Conservation (phyloP, 768 basidiomycete species). For the Leccinum olivaceopallidum region DNA sequence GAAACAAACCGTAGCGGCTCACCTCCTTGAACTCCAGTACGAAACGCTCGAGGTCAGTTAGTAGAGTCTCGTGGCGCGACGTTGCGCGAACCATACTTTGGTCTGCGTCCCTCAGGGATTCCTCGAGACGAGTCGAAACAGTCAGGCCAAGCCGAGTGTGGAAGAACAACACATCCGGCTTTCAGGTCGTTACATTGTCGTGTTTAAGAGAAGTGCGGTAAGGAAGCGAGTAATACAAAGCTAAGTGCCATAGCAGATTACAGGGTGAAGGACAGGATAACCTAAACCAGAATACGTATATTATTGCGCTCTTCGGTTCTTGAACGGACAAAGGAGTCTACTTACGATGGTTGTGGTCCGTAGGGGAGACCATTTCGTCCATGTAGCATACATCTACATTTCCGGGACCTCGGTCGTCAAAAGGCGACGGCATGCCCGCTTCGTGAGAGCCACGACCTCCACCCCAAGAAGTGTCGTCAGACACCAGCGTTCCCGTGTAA, state of each 20-base stretch:
- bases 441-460: neutral
- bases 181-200: conserved; percentile 30
- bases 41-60: conserved; percentile 49
- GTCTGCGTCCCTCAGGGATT: conserved; percentile 59
- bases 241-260: conserved; percentile 54
- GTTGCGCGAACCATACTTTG: conserved; percentile 50
- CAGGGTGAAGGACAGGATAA: conserved; percentile 52
- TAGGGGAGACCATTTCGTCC: conserved; percentile 11
- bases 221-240: conserved; percentile 52
- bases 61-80: conserved; percentile 54
- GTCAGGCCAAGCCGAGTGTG: conserved; percentile 60
- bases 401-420: too few species aligned
- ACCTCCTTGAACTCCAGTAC: conserved; percentile 61
- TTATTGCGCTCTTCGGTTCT: neutral
- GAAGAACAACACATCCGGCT: conserved; percentile 60
- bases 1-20: conserved; percentile 13
- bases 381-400: too few species aligned
- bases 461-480: neutral
- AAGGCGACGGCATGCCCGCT: too few species aligned
- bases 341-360: conserved; percentile 23
- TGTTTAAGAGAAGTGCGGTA: conserved; percentile 34
- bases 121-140: conserved; percentile 41
- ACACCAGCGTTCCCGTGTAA: neutral
- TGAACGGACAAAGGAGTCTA: neutral
- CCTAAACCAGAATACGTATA: conserved; percentile 22